Evolutionary conservation across 768 basidiomycete genomes (phyloP), one percentile per base, ranked within the genome.

Genomic region (Mycena venus): DNA sequence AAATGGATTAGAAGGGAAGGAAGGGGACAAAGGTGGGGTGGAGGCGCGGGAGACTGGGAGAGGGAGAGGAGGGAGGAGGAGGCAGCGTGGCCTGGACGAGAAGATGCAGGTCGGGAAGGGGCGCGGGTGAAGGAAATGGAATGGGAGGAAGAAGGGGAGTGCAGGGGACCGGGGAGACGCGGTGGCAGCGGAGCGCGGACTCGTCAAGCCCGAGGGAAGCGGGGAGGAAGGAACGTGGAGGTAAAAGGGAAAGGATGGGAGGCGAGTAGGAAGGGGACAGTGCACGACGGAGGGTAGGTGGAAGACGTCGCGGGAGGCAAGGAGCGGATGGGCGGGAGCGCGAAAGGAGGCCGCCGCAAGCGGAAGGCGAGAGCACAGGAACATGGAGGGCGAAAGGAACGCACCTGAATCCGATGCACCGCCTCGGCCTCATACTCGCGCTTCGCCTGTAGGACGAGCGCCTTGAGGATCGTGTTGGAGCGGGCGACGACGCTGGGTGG

Each of bases 401-500:
- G 3, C 53, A 75, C 74, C 74, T 77, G 94, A 75, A 97, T 95
- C 51, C 94, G 90, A 79, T 96, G 94, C 49, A 96, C 90, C 38
- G 94, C 93, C 79, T 96, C 95, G 0, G 95, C 94, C 82, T 96
- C 94, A 81, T 96, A 96, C 79, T 94, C 93, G 79, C 90, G 91
- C 87, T 96, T 96, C n/a, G 95, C 95, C 78, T 95, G 93, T 27
- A 96, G 90, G 51, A 97, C 94, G 74, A 97, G 93, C 83, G 96
- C 93, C 84, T 96, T 96, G 80, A 96, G 90, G 77, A 96, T 93
- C 44, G 90, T 89, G 83, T 96, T 96, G 71, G 88, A 93, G 58
- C 95, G 91, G 5, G 95, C 95, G 40, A 96, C 93, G 70, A 96
- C 95, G 78, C 93, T 94, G 82, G 29, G 42, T 25, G 51, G 19